Percentiles rank a stretch among this genome's conserved stretches.
These are phyloP conservation scores for Aspergillus costaricaensis DNA, from an alignment of 2,329 filamentous ascomycete species.

Conservation along the genomic window DNA sequence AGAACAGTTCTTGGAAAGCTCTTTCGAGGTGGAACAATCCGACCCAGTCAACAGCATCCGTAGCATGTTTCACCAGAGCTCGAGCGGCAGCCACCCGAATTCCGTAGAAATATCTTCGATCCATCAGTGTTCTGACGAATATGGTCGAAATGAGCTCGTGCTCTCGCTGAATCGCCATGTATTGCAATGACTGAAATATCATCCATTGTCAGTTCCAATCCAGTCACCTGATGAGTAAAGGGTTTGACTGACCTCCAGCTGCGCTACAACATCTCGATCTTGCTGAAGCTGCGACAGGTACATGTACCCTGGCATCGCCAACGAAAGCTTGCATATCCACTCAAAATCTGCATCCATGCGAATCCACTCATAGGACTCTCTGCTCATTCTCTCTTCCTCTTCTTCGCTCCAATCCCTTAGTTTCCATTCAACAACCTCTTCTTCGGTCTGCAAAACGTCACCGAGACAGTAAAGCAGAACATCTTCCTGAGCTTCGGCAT, in stretches of 20 bases:
- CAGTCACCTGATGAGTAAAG: neutral
- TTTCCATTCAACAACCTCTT: conserved; percentile 81
- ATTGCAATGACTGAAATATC: conserved; percentile 65
- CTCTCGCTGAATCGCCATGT: conserved; percentile 66
- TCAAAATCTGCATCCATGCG: conserved; percentile 97
- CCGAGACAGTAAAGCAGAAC: conserved; percentile 87
- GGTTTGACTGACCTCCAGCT: conserved; percentile 56
- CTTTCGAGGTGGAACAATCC: conserved; percentile 82
- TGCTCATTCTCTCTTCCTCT: conserved; percentile 86
- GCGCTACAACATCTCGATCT: conserved; percentile 93
- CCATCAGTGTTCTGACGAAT: conserved; percentile 84
- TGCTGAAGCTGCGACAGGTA: conserved; percentile 96
- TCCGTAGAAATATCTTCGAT: conserved; percentile 88
- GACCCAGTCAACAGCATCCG: conserved; percentile 69
- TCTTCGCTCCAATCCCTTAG: conserved; percentile 87
- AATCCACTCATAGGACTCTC: conserved; percentile 98
- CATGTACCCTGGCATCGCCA: conserved; percentile 92
- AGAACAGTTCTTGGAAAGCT: conserved; percentile 86
- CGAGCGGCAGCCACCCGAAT: conserved; percentile 84
- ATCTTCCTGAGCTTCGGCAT: conserved; percentile 71
- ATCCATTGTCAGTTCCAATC: neutral
- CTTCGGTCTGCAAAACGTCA: conserved; percentile 79
- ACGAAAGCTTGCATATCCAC: conserved; percentile 85
- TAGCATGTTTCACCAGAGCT: conserved; percentile 74
- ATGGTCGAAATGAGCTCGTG: conserved; percentile 87